These are phyloP conservation scores for Clohesyomyces aquaticus DNA, from an alignment of 495 filamentous ascomycete species.

Conservation along the genomic window DNA sequence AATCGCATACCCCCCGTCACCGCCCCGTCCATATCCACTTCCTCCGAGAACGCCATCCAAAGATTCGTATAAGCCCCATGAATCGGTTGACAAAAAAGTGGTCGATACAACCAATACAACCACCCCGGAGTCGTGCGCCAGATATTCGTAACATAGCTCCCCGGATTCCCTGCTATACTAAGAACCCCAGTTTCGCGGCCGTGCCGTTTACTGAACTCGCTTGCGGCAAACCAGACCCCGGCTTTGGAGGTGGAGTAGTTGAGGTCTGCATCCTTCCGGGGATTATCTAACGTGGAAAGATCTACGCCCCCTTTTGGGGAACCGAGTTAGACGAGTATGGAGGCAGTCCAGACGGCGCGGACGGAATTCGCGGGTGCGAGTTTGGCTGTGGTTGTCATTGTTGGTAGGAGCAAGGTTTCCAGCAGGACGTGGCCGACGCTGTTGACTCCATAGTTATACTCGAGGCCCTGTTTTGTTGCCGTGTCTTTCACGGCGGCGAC, in stretches of 20 bases:
- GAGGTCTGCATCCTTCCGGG: background rate
- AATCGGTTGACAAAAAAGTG: constrained; percentile 5
- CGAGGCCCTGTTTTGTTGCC: constrained; percentile 26
- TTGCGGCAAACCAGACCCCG: constrained; percentile 23
- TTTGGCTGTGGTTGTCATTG: constrained; percentile 12
- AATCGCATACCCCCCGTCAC: constrained; percentile 27
- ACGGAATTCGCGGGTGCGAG: constrained; percentile 10
- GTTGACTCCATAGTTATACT: constrained; percentile 27
- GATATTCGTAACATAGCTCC: constrained; percentile 13
- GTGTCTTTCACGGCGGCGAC: background rate
- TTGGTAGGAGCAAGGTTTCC: constrained; percentile 20
- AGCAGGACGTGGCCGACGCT: constrained; percentile 20
- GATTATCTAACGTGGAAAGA: constrained; percentile 12
- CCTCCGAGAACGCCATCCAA: constrained; percentile 14
- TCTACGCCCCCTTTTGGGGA: constrained; percentile 15
- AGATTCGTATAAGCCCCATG: background rate
- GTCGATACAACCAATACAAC: constrained; percentile 14
- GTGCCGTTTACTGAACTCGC: constrained; percentile 15
- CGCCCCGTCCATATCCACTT: constrained; percentile 28
- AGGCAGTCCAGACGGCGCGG: constrained; percentile 19
- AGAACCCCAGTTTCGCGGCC: constrained; percentile 15
- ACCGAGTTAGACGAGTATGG: constrained; percentile 5
- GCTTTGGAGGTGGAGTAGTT: constrained; percentile 17
- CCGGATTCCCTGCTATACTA: constrained; percentile 22
- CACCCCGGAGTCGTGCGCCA: constrained; percentile 17